Evolutionary conservation across 352 stramenopile genomes (phyloP).

Genomic region (Phytophthora tentaculata): DNA sequence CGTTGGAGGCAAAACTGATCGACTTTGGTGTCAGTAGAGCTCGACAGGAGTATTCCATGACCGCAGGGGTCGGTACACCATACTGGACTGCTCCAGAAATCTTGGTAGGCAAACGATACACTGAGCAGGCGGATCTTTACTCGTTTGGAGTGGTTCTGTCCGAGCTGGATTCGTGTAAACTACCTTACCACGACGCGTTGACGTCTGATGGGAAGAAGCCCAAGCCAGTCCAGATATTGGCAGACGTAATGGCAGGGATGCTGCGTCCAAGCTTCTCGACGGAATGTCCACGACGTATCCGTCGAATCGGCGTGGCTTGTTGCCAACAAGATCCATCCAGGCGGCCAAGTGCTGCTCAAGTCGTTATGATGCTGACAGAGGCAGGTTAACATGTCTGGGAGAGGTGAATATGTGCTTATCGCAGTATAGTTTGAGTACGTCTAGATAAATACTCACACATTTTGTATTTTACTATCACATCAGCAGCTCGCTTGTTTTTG

Average conservation of each 20-base stretch:
- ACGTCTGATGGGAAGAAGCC: not conserved
- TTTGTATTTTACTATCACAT: too few species aligned
- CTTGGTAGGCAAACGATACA: constrained; percentile 55
- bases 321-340: not conserved
- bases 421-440: too few species aligned
- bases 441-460: too few species aligned
- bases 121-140: constrained; percentile 71
- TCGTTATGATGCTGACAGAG: not conserved
- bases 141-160: constrained; percentile 64
- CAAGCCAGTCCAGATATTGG: not conserved
- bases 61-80: constrained; percentile 53
- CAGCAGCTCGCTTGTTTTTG: too few species aligned
- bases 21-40: constrained; percentile 56
- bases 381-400: too few species aligned
- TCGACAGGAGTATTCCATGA: constrained; percentile 37
- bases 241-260: not conserved
- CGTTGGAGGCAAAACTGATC: constrained; percentile 47
- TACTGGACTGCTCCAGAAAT: constrained; percentile 75
- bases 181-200: constrained; percentile 24
- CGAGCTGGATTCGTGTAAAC: constrained; percentile 50
- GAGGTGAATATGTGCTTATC: too few species aligned
- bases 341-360: not conserved
- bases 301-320: not conserved
- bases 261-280: not conserved
- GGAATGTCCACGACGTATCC: not conserved